Evolutionary conservation across 2,329 filamentous ascomycete species (phyloP).

Genomic region (Falciphora oryzae): DNA sequence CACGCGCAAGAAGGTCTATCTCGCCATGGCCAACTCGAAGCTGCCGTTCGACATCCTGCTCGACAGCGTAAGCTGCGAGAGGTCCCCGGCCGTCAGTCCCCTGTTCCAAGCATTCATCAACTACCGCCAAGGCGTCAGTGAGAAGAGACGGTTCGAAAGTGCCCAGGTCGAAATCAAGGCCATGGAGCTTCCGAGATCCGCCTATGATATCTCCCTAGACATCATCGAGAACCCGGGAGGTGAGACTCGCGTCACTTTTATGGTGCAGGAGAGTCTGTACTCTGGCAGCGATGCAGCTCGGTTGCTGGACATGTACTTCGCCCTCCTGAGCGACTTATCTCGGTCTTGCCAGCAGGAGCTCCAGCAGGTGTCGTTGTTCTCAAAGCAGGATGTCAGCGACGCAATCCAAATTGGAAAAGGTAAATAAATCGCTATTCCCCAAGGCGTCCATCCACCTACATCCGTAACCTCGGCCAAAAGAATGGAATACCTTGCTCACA

Average conservation of each 20-base stretch:
- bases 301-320: constrained; percentile 18
- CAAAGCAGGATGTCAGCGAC: constrained; percentile 6
- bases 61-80: constrained; percentile 31
- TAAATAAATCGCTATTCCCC: constrained; percentile 6
- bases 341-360: constrained; percentile 6
- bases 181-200: constrained; percentile 15
- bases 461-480: too few species aligned
- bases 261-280: constrained; percentile 28
- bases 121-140: constrained; percentile 23
- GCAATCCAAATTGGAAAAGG: constrained; percentile 10
- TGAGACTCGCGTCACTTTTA: constrained; percentile 19
- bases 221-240: constrained; percentile 26
- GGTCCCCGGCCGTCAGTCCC: constrained; percentile 34
- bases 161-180: constrained; percentile 16
- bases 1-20: constrained; percentile 21
- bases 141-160: constrained; percentile 17
- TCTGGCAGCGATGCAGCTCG: constrained; percentile 19
- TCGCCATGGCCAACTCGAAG: constrained; percentile 34
- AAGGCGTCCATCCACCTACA: constrained; percentile 15
- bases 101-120: constrained; percentile 41
- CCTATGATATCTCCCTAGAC: constrained; percentile 31
- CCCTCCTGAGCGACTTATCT: constrained; percentile 7
- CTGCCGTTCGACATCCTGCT: constrained; percentile 46
- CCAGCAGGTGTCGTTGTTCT: too few species aligned
- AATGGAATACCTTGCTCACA: too few species aligned